These are phyloP conservation scores for Trypanosoma boissoni DNA, from an alignment of 208 protist genomes.

Conservation along the genomic window DNA sequence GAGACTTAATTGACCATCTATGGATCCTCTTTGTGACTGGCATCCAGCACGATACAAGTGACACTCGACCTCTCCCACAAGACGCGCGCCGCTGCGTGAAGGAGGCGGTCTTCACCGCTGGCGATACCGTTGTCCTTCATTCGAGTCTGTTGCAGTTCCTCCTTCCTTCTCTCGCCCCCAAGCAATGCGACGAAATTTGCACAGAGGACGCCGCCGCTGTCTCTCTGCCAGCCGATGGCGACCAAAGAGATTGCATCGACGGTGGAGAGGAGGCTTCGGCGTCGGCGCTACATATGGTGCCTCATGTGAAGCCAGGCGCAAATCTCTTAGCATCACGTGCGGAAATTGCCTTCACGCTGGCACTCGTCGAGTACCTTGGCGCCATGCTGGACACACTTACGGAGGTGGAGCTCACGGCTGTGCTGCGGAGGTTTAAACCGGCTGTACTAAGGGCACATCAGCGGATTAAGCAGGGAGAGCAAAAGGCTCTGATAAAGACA, in stretches of 20 bases:
- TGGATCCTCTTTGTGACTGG: conserved; percentile 68
- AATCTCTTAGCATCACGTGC: conserved; percentile 1
- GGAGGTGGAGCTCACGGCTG: conserved; percentile 46
- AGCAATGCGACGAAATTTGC: conserved; percentile 41
- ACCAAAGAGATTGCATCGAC: too few relatives aligned
- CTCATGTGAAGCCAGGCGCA: background rate
- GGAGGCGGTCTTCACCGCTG: conserved; percentile 48
- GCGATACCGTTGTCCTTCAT: conserved; percentile 46
- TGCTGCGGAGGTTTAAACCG: conserved; percentile 48
- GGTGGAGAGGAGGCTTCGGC: too few relatives aligned
- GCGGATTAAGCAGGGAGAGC: conserved; percentile 41
- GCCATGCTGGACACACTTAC: conserved; percentile 71
- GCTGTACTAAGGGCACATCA: conserved; percentile 58
- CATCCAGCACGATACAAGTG: conserved; percentile 53
- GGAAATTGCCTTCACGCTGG: conserved; percentile 36
- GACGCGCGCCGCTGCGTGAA: conserved; percentile 52
- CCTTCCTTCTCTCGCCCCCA: conserved; percentile 54
- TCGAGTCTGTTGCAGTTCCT: conserved; percentile 50
- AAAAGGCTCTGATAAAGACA: conserved; percentile 22
- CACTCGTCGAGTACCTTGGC: conserved; percentile 48
- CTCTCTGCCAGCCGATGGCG: background rate
- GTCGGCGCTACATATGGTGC: background rate
- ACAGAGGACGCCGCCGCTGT: conserved; percentile 30
- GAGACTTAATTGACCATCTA: conserved; percentile 52
- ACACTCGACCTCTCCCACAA: conserved; percentile 49